Evolutionary conservation across 495 filamentous ascomycete genomes (phyloP).

Genomic region (Daldinia caldariorum): DNA sequence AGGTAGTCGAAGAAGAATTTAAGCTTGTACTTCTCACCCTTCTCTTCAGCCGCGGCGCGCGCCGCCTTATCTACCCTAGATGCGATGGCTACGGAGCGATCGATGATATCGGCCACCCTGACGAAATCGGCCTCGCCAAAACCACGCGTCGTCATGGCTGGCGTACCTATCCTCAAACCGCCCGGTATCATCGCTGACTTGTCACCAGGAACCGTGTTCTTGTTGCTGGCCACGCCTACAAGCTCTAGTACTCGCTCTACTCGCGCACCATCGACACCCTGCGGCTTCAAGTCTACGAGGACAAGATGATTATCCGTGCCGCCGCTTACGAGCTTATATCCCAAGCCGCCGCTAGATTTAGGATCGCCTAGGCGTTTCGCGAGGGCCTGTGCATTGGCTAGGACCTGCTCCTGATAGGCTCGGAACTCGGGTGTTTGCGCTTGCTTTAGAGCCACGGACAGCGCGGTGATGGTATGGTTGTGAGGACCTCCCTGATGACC

Average conservation of each 20-base stretch:
- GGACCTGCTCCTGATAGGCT: conserved; percentile 86
- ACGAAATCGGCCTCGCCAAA: conserved; percentile 88
- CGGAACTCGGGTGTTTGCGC: conserved; percentile 89
- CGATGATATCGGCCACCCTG: conserved; percentile 92
- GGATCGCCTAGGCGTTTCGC: conserved; percentile 75
- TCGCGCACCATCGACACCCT: conserved; percentile 87
- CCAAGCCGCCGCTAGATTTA: conserved; percentile 78
- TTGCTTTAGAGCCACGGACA: conserved; percentile 93
- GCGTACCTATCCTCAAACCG: conserved; percentile 90
- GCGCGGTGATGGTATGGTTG: conserved; percentile 97
- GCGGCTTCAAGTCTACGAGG: conserved; percentile 92
- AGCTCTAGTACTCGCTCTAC: conserved; percentile 95
- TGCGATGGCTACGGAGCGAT: conserved; percentile 86
- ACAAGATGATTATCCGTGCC: conserved; percentile 98
- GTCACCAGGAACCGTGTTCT: conserved; percentile 98
- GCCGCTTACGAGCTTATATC: conserved; percentile 90
- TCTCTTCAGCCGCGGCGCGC: conserved; percentile 76
- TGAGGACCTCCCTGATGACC: conserved; percentile 98
- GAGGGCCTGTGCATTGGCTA: conserved; percentile 88
- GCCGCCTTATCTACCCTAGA: conserved; percentile 84
- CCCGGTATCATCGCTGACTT: conserved; percentile 91
- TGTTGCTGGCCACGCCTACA: conserved; percentile 95
- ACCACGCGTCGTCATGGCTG: conserved; percentile 96
- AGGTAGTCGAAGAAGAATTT: conserved; percentile 88
- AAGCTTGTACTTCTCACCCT: conserved; percentile 82